Base-by-base conservation (phyloP, 805 yeast genomes). In the Metschnikowia henanensis region DNA sequence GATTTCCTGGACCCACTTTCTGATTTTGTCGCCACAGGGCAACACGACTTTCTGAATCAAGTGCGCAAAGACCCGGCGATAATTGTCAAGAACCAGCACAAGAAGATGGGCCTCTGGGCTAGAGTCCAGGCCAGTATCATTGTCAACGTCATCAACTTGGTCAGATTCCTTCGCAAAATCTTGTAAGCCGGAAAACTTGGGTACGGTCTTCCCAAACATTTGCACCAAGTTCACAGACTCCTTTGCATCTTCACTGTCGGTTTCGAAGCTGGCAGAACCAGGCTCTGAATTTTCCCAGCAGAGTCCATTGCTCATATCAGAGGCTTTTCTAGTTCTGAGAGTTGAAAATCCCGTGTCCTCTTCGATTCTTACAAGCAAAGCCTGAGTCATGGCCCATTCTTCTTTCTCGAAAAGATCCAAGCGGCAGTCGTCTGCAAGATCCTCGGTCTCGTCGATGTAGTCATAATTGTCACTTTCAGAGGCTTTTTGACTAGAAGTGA, bases 21-120 rank as follows among this genome's bases (percentile, higher is more conserved):
- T 30, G 33, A 32, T 15, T 13, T 22, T 6, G 17, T 41, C 45
- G 17, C 45, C 45, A 20, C 45, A 36, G 13, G 45, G 45, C 37
- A 31, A 31, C 18, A 36, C 40, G 21, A 31, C 21, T 9, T 22
- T 22, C 8, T 26, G 15, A 32, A 41, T 36, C 29, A 32, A n/a
- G 17, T 32, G 40, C 10, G 37, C 12, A 21, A 41, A 41, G 9
- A 36, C 23, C 31, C 15, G 33, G 17, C 37, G 31, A 31, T 41
- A 41, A 28, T 33, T 21, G 19, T 41, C 22, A 3, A 41, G 23
- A 6, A 30, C 29, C 28, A 13, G 21, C 28, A n/a, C 30, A 13
- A 41, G 23, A 17, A 30, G 18, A 20, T 31, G 30, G 2, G 36
- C 33, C 17, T 36, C 41, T 8, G 15, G 21, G 3, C 3, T 8